Evolutionary conservation across 2,329 filamentous ascomycete species (phyloP).

Genomic region (Sporothrix schenckii): DNA sequence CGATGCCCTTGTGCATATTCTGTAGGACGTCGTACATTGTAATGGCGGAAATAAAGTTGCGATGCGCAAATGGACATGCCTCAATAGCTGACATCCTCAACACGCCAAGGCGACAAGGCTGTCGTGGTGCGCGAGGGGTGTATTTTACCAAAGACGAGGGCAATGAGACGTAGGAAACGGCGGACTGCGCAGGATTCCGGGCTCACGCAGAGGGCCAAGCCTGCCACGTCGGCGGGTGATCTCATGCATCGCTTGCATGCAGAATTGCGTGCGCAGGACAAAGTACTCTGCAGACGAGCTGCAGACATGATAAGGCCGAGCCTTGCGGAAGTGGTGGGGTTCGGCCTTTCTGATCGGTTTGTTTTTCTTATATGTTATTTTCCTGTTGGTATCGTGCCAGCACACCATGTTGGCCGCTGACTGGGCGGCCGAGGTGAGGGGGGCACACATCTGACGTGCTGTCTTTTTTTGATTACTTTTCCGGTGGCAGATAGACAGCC

Average conservation of each 20-base stretch:
- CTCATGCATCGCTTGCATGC: conserved; percentile 9
- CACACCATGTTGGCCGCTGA: neutral
- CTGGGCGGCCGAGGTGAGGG: neutral
- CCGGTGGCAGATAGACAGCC: neutral
- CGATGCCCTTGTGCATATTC: neutral
- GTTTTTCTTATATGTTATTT: neutral
- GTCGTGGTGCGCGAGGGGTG: neutral
- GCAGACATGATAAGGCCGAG: conserved; percentile 1
- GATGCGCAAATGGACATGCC: neutral
- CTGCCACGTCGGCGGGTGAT: conserved; percentile 18
- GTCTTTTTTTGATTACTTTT: neutral
- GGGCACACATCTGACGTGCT: neutral
- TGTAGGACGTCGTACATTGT: neutral
- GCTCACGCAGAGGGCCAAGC: conserved; percentile 6
- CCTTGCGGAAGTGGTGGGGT: conserved; percentile 24
- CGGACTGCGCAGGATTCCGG: neutral
- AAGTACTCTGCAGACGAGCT: neutral
- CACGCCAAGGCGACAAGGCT: conserved; percentile 10
- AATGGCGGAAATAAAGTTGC: conserved; percentile 7
- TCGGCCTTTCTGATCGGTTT: neutral
- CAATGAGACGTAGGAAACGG: neutral
- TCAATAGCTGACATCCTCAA: neutral
- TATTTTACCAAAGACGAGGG: neutral
- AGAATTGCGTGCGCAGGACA: conserved; percentile 1
- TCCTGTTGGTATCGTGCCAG: neutral